phyloP scores from a whole-genome alignment of 2,329 filamentous ascomycete species.

The Epicoccum sorghinum region DNA sequence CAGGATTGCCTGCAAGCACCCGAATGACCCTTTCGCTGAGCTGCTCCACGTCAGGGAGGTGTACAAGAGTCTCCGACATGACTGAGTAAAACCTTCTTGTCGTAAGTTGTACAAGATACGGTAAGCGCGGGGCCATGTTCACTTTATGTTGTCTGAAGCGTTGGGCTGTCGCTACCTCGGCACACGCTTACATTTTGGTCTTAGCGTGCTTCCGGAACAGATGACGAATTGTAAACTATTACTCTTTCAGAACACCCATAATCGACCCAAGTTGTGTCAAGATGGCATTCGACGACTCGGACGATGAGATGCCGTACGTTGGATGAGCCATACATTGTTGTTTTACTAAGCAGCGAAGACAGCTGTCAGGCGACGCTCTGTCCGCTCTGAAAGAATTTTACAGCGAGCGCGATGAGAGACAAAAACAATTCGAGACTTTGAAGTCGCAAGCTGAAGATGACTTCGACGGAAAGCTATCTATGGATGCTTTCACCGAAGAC shows the following conservation, averaged over 20 bases:
- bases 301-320: constrained; percentile 47
- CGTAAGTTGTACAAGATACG: constrained; percentile 25
- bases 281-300: constrained; percentile 37
- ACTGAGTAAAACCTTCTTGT: constrained; percentile 38
- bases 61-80: constrained; percentile 68
- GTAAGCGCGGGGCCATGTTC: constrained; percentile 34
- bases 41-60: constrained; percentile 75
- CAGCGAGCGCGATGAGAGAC: constrained; percentile 70
- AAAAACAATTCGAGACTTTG: constrained; percentile 71
- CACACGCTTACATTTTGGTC: constrained; percentile 3
- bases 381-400: constrained; percentile 77
- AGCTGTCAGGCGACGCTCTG: constrained; percentile 70
- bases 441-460: constrained; percentile 66
- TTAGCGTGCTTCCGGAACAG: constrained; percentile 16
- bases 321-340: background rate
- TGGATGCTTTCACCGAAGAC: constrained; percentile 77
- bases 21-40: constrained; percentile 80
- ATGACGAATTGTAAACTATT: constrained; percentile 20
- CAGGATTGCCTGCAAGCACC: constrained; percentile 88
- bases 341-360: constrained; percentile 50
- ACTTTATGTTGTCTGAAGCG: constrained; percentile 8
- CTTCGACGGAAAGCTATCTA: constrained; percentile 58
- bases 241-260: constrained; percentile 28
- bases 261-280: constrained; percentile 5
- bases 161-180: constrained; percentile 28